Evolutionary conservation across 768 basidiomycete genomes (phyloP), one percentile per base, ranked within the genome.

Genomic region (Rhodotorula kratochvilovae): DNA sequence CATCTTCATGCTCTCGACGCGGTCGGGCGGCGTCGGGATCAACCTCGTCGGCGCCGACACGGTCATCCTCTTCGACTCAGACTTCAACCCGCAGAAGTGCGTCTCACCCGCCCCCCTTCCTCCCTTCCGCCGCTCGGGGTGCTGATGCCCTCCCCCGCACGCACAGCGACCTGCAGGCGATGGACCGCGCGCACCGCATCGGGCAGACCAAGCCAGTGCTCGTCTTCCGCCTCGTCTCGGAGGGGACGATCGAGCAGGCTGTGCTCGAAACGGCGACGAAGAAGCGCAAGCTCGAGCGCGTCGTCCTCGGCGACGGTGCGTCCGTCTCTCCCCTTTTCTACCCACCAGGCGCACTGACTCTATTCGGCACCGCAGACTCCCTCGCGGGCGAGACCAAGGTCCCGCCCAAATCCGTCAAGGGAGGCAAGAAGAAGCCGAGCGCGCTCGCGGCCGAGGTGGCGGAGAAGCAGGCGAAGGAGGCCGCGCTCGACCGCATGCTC

Each of bases 31-130:
- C 0, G 79, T 91, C 50, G 90, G 90, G 16, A 87, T 92, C 77
- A 92, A 90, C 77, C 84, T 92, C 58, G 85, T 86, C 23, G 89
- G 88, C 0, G 90, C 90, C 4, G 90, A 92, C 79, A 93, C 92
- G 0, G 92, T 96, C 67, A 91, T 96, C 68, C 91, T 96, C 81
- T 94, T 92, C 77, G 92, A 93, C 77, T 88, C 90, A 72, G 91
- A 92, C 79, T 92, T 91, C 91, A 89, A 74, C 60, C 69, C 69
- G 50, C 55, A 63, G 25, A 59, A 59, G 58, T 59, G 35, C 42
- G 62, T 55, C 21, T 19, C 33, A 7, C 50, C 29, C 23, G 0
- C 35, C 25, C 50, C 8, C 17, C 29, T 36, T 17, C 15, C 27
- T 63, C 60, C 45, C 25, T 31, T 61, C 23, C 53, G 13, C 27